These are phyloP conservation scores for Xylaria polymorpha DNA, from an alignment of 2,329 filamentous ascomycete genomes.

Conservation along the genomic window DNA sequence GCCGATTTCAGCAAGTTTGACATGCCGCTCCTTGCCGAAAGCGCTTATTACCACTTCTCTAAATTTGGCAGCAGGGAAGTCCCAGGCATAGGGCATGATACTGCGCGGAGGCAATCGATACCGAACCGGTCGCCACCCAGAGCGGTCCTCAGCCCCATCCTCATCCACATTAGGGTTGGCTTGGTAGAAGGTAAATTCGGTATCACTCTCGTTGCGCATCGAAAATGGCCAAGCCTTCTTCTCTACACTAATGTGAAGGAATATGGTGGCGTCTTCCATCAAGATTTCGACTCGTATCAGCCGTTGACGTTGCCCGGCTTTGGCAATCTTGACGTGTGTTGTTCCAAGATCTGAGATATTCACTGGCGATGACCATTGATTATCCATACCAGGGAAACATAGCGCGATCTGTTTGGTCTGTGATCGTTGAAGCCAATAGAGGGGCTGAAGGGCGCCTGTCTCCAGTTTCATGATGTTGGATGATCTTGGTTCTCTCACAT, in stretches of 20 bases:
- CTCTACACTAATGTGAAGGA: slow-evolving; percentile 89
- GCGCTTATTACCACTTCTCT: slow-evolving; percentile 89
- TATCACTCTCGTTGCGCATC: slow-evolving; percentile 97
- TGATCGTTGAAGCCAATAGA: slow-evolving; percentile 89
- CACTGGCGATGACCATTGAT: slow-evolving; percentile 97
- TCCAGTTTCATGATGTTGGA: slow-evolving; percentile 84
- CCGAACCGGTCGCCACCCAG: slow-evolving; percentile 90
- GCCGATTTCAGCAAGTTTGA: slow-evolving; percentile 96
- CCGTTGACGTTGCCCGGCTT: slow-evolving; percentile 87
- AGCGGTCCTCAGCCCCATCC: slow-evolving; percentile 83
- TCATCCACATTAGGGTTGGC: slow-evolving; percentile 93
- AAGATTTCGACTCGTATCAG: slow-evolving; percentile 89
- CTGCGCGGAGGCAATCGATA: slow-evolving; percentile 93
- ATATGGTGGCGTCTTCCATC: slow-evolving; percentile 93
- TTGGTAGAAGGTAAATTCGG: slow-evolving; percentile 96
- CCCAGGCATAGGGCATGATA: slow-evolving; percentile 99
- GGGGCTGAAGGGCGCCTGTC: slow-evolving; percentile 81
- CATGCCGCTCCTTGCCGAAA: slow-evolving; percentile 84
- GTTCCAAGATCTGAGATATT: slow-evolving; percentile 96
- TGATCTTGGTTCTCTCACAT: slow-evolving; percentile 91
- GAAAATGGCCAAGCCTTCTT: slow-evolving; percentile 98
- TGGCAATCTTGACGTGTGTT: slow-evolving; percentile 92
- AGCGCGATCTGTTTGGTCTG: slow-evolving; percentile 89
- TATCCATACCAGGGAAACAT: slow-evolving; percentile 93
- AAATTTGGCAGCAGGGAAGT: slow-evolving; percentile 96